Evolutionary conservation across 805 yeast species (phyloP).

Genomic region (Kazachstania martiniae): DNA sequence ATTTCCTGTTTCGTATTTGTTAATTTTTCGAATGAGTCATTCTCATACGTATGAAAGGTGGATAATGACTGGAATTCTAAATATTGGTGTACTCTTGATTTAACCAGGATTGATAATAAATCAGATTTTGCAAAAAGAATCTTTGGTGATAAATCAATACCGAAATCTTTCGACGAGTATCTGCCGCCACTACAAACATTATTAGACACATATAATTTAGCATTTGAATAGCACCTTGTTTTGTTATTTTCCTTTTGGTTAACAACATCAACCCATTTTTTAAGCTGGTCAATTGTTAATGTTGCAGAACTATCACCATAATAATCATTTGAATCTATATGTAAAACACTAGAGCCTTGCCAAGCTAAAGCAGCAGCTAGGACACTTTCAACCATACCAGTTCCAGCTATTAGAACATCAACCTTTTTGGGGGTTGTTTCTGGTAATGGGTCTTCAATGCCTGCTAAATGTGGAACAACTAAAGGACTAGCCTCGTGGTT

Average conservation of each 20-base stretch:
- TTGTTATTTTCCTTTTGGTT: constrained; percentile 38
- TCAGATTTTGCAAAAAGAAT: constrained; percentile 87
- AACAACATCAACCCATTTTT: constrained; percentile 69
- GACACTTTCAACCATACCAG: constrained; percentile 81
- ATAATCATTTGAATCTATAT: constrained; percentile 71
- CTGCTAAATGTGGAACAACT: constrained; percentile 60
- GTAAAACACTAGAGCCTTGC: constrained; percentile 95
- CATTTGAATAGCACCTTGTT: constrained; percentile 44
- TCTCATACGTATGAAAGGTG: constrained; percentile 88
- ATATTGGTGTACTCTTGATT: constrained; percentile 81
- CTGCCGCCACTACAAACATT: constrained; percentile 29
- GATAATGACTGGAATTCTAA: constrained; percentile 84
- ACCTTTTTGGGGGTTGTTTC: constrained; percentile 53
- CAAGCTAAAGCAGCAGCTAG: constrained; percentile 91
- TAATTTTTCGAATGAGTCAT: constrained; percentile 80
- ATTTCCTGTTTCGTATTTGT: constrained; percentile 86
- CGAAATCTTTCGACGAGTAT: constrained; percentile 61
- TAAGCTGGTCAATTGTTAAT: constrained; percentile 74
- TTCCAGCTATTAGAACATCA: constrained; percentile 86
- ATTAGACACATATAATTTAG: constrained; percentile 70
- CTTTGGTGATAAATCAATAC: constrained; percentile 81
- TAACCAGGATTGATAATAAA: constrained; percentile 62
- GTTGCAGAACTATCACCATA: constrained; percentile 89
- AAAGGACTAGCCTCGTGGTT: constrained; percentile 15
- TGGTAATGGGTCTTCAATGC: constrained; percentile 65